These are phyloP conservation scores for Hypoxylon crocopeplum DNA, from an alignment of 495 filamentous ascomycete genomes.

Conservation along the genomic window DNA sequence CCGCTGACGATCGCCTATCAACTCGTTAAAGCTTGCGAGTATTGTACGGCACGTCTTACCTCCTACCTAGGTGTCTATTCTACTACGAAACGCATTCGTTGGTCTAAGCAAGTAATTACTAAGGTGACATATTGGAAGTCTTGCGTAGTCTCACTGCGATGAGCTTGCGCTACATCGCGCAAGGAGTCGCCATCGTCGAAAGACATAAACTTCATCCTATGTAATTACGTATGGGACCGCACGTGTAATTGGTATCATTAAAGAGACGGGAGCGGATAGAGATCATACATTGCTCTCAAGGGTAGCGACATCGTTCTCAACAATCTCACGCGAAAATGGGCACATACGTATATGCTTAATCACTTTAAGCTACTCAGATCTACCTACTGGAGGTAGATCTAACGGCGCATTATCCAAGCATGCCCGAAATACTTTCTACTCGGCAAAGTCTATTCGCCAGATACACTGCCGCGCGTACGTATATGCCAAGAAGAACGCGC, in stretches of 20 bases:
- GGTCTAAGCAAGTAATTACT: too few relatives aligned
- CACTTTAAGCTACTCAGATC: not conserved
- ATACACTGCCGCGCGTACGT: constrained; percentile 16
- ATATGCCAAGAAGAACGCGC: constrained; percentile 13
- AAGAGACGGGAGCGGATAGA: not conserved
- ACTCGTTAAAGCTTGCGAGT: not conserved
- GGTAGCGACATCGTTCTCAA: not conserved
- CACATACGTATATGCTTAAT: not conserved
- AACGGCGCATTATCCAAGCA: not conserved
- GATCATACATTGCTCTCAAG: too few relatives aligned
- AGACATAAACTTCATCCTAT: not conserved
- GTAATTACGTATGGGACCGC: not conserved
- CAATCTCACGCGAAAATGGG: constrained; percentile 3
- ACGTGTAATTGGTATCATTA: not conserved
- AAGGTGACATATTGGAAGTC: not conserved
- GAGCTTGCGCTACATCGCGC: constrained; percentile 11
- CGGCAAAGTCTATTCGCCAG: constrained; percentile 20
- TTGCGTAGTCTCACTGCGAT: not conserved
- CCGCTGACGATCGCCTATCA: constrained; percentile 1
- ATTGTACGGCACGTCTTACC: not conserved
- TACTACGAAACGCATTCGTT: too few relatives aligned
- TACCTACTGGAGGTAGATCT: not conserved
- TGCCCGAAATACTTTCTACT: not conserved
- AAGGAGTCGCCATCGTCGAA: constrained; percentile 9
- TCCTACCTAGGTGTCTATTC: too few relatives aligned